Base-by-base conservation (phyloP, 2,329 filamentous ascomycete genomes). In the Ascochyta fabae region DNA sequence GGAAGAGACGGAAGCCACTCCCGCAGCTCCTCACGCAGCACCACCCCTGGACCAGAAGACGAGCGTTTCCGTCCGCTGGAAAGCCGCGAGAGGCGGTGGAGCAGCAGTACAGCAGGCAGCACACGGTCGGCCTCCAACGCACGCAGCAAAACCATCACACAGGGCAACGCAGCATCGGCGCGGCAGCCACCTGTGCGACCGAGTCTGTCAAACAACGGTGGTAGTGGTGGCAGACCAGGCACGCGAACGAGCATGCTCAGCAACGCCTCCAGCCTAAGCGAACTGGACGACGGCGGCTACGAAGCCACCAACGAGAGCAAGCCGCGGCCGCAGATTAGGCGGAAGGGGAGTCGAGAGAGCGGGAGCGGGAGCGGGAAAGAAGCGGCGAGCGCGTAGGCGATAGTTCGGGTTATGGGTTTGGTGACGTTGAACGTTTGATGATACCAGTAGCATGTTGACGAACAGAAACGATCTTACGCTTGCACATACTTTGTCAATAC, bases 201-300 rank as follows among this genome's bases (percentile, higher is more conserved):
- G 12, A 43, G 39, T 3, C 33, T 56, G 26, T 53, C 58, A 3
- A 53, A 70, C 16, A 68, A 69, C 2, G 59, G 55, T 10, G 75
- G 71, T 6, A 67, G 56, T 26, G 70, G 71, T 2, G 59, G 60
- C 9, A 59, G 70, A 59, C 67, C 70, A 46, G 69, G 68, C n/a
- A 75, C 71, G 43, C 35, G 73, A 4, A 65, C 65, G 1, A 75
- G 73, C 35, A 69, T 64, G 54, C 59, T 76, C 2, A 75, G 71
- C 22, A 74, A 60, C 9, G 61, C 64, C 1, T 67, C 68, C 49
- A 68, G 59, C 27, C 35, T 70, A 45, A 51, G 45, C 3, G 66
- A 67, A 19, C 42, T 59, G 9, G 65, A 66, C n/a, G 62, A 56
- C 23, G 62, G 57, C 2, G 46, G 52, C 12, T 55, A 55, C 16